phyloP scores from a whole-genome alignment of 257 asterid genomes.

The Nemophila menziesii region DNA sequence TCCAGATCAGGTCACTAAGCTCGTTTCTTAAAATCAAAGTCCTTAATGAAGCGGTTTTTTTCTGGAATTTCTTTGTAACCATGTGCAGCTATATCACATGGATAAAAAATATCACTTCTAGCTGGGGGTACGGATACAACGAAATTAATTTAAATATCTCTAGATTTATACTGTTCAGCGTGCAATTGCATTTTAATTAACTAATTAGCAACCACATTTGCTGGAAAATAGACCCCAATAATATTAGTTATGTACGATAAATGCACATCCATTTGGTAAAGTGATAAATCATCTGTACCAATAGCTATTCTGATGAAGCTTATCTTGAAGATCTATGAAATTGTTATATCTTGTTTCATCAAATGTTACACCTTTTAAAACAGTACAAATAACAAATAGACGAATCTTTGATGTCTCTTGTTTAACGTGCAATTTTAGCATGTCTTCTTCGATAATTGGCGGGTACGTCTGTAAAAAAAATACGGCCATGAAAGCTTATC shows the following conservation, averaged over 20 bases:
- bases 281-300: conserved; percentile 85
- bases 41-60: conserved; percentile 61
- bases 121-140: conserved; percentile 75
- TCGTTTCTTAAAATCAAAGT: conserved; percentile 59
- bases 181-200: conserved; percentile 77
- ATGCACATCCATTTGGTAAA: conserved; percentile 59
- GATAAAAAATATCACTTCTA: conserved; percentile 92
- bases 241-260: conserved; percentile 48
- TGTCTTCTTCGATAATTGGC: conserved; percentile 36
- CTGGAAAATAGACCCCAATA: conserved; percentile 55
- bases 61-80: conserved; percentile 79
- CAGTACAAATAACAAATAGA: conserved; percentile 83
- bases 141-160: conserved; percentile 36
- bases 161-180: conserved; percentile 37
- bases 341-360: conserved; percentile 78
- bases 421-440: conserved; percentile 66
- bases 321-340: conserved; percentile 91
- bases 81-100: conserved; percentile 92
- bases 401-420: conserved; percentile 73
- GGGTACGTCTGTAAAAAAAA: too few species aligned
- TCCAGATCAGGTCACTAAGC: conserved; percentile 65
- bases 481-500: too few species aligned
- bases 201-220: conserved; percentile 54
- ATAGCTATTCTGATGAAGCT: conserved; percentile 94
- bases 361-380: conserved; percentile 73